Base-by-base conservation (phyloP, 257 asterid genomes). In the Nyctanthes arbortristis region DNA sequence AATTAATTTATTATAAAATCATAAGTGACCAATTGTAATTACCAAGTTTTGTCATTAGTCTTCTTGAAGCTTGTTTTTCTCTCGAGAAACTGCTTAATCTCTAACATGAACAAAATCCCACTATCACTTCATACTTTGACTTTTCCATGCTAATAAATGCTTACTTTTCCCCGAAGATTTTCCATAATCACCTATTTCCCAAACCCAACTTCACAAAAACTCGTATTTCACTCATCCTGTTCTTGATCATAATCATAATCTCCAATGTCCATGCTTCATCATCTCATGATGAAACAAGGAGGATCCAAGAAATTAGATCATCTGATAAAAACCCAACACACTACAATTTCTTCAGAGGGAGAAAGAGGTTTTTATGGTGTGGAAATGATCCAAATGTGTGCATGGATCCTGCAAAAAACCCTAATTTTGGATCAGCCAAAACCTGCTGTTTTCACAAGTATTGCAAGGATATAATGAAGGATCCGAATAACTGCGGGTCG, bases 401-500 rank as follows among this genome's bases (percentile, higher is more conserved):
- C 59, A 52, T 22, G 14, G 59, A 52, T 52, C 59, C 30, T 8
- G 59, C 1, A 14, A 52, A 20, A 52, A 52, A 52, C 59, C 59
- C 59, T 20, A 52, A 52, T 52, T 52, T 52, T 52, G 59, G 28
- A 52, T 20, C 59, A 9, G 30, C 59, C 12, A 52, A 52, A 52
- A 52, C 59, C 20, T 52, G 59, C 8, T 52, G 59, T 52, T 52
- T 52, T 22, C 59, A 52, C 30, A 22, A 24, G 59, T 52, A 0
- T 22, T 52, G 59, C 59, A 52, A 52, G 59, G 59, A 52, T 22
- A 2, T 7, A 22, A 52, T 52, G 59, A 52, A 52, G 59, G 59
- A 52, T 52, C 59, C 59, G 59, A 52, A 52, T 22, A 52, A 52
- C 59, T 52, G 59, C 59, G 59, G 59, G 30, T 52, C 29, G 27